A percentile compares a stretch with the other conserved stretches of the same genome.
These are phyloP conservation scores for Metarhizium guizhouense DNA, from an alignment of 2,329 filamentous ascomycete species.

Conservation along the genomic window DNA sequence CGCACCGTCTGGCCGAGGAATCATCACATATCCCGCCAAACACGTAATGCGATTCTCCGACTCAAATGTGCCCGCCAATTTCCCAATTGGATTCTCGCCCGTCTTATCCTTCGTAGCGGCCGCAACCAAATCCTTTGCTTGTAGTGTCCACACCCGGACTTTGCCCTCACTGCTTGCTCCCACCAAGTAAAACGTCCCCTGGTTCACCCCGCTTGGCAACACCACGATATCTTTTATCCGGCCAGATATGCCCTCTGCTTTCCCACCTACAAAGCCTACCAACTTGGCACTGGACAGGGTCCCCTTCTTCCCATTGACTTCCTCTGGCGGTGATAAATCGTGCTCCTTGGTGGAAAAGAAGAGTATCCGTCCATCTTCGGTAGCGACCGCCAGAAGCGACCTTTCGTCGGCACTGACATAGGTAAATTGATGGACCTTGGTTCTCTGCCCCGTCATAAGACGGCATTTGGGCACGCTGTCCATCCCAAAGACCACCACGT, in stretches of 20 bases:
- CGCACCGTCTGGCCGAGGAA: conserved; percentile 52
- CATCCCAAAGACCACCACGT: conserved; percentile 77
- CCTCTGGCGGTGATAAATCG: conserved; percentile 30
- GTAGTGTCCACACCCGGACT: conserved; percentile 67
- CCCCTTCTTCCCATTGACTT: conserved; percentile 22
- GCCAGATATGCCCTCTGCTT: conserved; percentile 52
- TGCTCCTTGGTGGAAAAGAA: conserved; percentile 64
- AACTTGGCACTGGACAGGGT: conserved; percentile 51
- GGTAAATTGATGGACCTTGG: conserved; percentile 74
- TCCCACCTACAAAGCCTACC: conserved; percentile 72
- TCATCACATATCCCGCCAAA: conserved; percentile 77
- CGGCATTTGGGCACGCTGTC: conserved; percentile 75
- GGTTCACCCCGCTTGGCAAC: conserved; percentile 33
- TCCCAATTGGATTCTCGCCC: conserved; percentile 40
- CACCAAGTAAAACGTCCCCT: conserved; percentile 46
- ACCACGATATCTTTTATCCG: conserved; percentile 87
- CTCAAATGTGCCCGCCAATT: conserved; percentile 67
- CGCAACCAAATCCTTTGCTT: conserved; percentile 28
- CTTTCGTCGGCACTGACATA: conserved; percentile 53
- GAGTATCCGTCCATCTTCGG: conserved; percentile 80
- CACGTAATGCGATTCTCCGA: conserved; percentile 88
- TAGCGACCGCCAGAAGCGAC: conserved; percentile 65
- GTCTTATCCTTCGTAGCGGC: conserved; percentile 15
- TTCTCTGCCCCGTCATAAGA: conserved; percentile 56
- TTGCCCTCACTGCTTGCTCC: conserved; percentile 79